These are phyloP conservation scores for Saccharomycopsis sp. DNA, from an alignment of 805 yeast species.

Conservation along the genomic window DNA sequence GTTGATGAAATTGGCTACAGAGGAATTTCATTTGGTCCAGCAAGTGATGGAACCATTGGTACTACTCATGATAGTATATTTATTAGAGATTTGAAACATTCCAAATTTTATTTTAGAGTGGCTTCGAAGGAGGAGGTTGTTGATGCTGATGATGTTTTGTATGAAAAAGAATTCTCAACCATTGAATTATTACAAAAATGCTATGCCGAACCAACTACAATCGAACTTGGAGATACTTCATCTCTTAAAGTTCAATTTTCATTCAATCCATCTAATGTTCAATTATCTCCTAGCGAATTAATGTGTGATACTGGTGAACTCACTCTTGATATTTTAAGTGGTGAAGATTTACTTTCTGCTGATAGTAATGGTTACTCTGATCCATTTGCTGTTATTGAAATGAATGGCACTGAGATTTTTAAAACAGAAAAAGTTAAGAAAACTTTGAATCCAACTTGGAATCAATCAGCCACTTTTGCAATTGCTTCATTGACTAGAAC, in stretches of 20 bases:
- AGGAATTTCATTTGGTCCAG: constrained; percentile 43
- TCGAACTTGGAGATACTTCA: constrained; percentile 35
- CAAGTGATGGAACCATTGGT: constrained; percentile 39
- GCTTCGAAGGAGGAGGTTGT: constrained; percentile 44
- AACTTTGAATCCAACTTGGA: constrained; percentile 70
- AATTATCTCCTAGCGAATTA: constrained; percentile 51
- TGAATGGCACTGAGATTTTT: constrained; percentile 48
- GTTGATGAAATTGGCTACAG: constrained; percentile 63
- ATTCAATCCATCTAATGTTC: constrained; percentile 51
- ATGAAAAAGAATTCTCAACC: constrained; percentile 45
- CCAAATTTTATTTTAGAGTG: constrained; percentile 50
- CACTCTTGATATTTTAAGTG: constrained; percentile 50
- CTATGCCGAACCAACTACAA: constrained; percentile 37
- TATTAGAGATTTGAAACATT: constrained; percentile 63
- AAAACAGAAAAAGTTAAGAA: constrained; percentile 59
- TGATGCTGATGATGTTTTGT: constrained; percentile 41
- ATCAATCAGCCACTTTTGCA: constrained; percentile 55
- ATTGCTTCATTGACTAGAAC: constrained; percentile 57
- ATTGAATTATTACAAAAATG: constrained; percentile 47
- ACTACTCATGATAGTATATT: constrained; percentile 52
- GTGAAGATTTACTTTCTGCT: constrained; percentile 45
- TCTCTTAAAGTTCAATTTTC: constrained; percentile 44
- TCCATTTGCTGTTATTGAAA: constrained; percentile 49
- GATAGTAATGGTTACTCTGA: constrained; percentile 76
- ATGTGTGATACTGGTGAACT: constrained; percentile 63